Base-by-base conservation (phyloP, 2,329 filamentous ascomycete genomes). In the Alternaria dauci region DNA sequence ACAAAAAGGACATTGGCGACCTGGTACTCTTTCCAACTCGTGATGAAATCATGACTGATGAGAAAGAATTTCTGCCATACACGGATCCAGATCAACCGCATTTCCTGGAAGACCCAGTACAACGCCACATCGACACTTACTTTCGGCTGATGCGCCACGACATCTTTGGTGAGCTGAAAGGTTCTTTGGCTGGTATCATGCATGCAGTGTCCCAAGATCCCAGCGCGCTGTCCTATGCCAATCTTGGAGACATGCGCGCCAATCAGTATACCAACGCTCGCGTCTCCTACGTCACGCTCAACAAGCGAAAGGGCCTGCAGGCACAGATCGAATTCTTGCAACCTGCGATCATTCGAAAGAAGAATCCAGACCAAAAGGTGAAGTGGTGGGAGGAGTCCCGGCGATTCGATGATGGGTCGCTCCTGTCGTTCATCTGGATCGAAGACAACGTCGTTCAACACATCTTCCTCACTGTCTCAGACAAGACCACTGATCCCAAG, bases 1-100 rank as follows among this genome's bases (percentile, higher is more conserved):
- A 79, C 53, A 68, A 73, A 8, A 58, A 25, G 7, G 71, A 78
- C 48, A 78, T 79, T 5, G 43, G 61, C 0, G 38, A 73, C 0
- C 71, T 79, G n/a, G 26, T 58, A 5, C 71, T 78, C 5, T 73
- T 79, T 5, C 76, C 77, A 0, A 77, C 74, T 1, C 62, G 58
- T 2, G 65, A 70, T 14, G 76, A 79, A 51, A 73, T 78, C 3
- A 46, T 70, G 54, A 70, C 81, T 78, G 47, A 82, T 76, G 4
- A 68, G 71, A 53, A 84, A 30, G 74, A 78, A 9, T 77, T 72
- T 30, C 57, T 80, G 1, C 77, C 77, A 0, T 67, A 62, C 1
- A 73, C 68, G 1, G 71, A 78, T 44, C 63, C 61, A 0, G 62
- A 72, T 20, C 67, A 76, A 30, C 68, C 62, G 5, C 72, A 78